Base-by-base conservation (phyloP, 192 early-diverging fungal genomes). In the Phycomyces blakesleeanus region DNA sequence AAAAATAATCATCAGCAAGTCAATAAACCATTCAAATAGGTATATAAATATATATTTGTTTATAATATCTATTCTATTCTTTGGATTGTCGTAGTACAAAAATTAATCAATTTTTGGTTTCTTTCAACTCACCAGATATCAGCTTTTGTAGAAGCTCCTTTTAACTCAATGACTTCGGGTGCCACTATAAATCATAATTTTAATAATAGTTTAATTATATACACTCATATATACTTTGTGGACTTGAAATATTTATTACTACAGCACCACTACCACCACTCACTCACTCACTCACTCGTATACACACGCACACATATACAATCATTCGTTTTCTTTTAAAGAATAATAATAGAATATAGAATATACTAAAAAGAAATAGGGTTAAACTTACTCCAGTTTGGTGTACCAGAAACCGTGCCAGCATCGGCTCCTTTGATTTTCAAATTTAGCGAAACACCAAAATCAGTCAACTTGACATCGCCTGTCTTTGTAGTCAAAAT, bases 401-500 rank as follows among this genome's bases (percentile, higher is more conserved):
- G 88, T 41, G 90, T 93, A 21, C 93, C 94, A 21, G 93, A 89
- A 9, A 90, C 87, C 1, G 79, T 72, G 26, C 78, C 78, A 59
- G 78, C 77, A 56, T 90, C 86, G 21, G 86, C 85, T 47, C 81
- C 83, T 59, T 78, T 78, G 61, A 86, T 76, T 75, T 88, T 88
- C 20, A 96, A 83, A 50, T 95, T 93, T 34, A 91, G 81, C 16
- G 94, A 92, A 10, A 98, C 94, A 39, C 96, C 96, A 81, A 98
- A 98, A 67, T 98, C 96, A 0, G 93, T 89, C 29, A 98, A 78
- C 70, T 98, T 98, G 5, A 96, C 93, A 68, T 93, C 87, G 1
- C 95, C 96, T 26, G 87, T 87, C 64, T 98, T 98, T n/a, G 96
- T 98, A 0, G 93, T 92, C 42, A 98, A 71, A 52, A 98, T 92